Percentiles rank a stretch among this genome's conserved stretches.
Conservation (phyloP, 1,284 basidiomycete species). For the Ceraceosorus guamensis region DNA sequence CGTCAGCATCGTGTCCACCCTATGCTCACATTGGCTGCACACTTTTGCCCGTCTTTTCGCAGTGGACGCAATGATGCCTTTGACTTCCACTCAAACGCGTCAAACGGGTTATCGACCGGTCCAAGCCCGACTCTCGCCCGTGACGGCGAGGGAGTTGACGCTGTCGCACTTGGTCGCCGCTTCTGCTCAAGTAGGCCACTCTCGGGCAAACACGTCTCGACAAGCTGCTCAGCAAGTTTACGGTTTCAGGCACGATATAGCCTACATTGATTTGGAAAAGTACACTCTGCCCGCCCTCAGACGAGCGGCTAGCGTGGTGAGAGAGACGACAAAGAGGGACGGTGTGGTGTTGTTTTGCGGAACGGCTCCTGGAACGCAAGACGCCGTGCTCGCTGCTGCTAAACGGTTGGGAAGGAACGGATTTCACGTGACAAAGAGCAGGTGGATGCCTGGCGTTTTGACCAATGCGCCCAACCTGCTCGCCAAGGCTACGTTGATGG, state of each 20-base stretch:
- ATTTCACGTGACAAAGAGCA: conserved; percentile 69
- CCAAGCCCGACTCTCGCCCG: conserved; percentile 63
- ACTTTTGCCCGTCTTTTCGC: conserved; percentile 10
- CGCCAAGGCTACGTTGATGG: conserved; percentile 34
- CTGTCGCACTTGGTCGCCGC: conserved; percentile 83
- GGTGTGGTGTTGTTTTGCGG: conserved; percentile 87
- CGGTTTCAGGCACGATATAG: conserved; percentile 79
- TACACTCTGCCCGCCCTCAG: conserved; percentile 78
- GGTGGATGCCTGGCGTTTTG: conserved; percentile 88
- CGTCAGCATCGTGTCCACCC: no score
- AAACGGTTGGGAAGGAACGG: conserved; percentile 61
- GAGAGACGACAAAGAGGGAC: conserved; percentile 70
- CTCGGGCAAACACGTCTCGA: conserved; percentile 70
- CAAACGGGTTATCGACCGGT: conserved; percentile 67
- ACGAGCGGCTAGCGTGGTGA: conserved; percentile 78
- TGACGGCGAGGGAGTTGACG: conserved; percentile 61
- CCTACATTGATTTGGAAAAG: conserved; percentile 90
- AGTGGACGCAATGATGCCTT: conserved; percentile 20
- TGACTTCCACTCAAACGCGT: conserved; percentile 70
- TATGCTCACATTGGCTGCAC: no score
- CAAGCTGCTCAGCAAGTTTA: conserved; percentile 90
- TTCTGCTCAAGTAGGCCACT: conserved; percentile 89
- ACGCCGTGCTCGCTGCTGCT: conserved; percentile 70
- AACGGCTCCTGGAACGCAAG: conserved; percentile 68
- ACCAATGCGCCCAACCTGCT: conserved; percentile 70